A percentile compares a stretch with the other conserved stretches of the same genome.
Conservation (phyloP, 768 basidiomycete species). For the Leucosporidium scottii region DNA sequence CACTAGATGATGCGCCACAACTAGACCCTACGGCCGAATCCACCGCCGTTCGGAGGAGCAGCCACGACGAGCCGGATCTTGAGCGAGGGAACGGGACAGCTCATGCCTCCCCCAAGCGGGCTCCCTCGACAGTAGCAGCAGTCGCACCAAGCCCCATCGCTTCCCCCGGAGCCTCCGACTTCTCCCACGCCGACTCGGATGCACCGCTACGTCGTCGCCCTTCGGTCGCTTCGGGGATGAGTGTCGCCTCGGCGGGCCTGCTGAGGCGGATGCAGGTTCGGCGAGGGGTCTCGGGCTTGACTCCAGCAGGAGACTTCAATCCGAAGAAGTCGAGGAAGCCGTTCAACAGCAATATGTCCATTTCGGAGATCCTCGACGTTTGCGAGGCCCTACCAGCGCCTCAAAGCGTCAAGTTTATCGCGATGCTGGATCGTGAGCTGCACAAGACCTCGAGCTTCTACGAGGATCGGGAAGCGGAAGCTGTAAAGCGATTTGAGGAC, state of each 20-base stretch:
- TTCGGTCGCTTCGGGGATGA: neutral
- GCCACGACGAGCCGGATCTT: neutral
- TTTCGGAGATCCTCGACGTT: constrained; percentile 43
- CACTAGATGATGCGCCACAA: neutral
- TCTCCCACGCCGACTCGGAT: neutral
- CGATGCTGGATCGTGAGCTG: constrained; percentile 66
- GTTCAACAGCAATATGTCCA: constrained; percentile 21
- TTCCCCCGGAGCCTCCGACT: neutral
- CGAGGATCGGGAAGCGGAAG: constrained; percentile 60
- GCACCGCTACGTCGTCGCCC: neutral
- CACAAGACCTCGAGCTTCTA: constrained; percentile 84
- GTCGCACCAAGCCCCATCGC: neutral
- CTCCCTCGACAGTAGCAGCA: neutral
- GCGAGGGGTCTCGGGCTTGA: neutral
- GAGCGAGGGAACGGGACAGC: neutral
- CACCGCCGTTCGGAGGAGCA: neutral
- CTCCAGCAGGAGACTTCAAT: neutral
- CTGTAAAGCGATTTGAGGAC: constrained; percentile 40
- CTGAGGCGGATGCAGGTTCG: neutral
- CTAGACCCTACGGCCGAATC: too few relatives aligned
- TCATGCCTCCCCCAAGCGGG: too few relatives aligned
- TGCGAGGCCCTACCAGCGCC: neutral
- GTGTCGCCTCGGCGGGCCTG: too few relatives aligned
- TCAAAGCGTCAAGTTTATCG: constrained; percentile 63
- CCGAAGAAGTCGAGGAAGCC: constrained; percentile 20